These are phyloP conservation scores for Paramecium octaurelia DNA, from an alignment of 73 alveolate genomes.

Conservation along the genomic window DNA sequence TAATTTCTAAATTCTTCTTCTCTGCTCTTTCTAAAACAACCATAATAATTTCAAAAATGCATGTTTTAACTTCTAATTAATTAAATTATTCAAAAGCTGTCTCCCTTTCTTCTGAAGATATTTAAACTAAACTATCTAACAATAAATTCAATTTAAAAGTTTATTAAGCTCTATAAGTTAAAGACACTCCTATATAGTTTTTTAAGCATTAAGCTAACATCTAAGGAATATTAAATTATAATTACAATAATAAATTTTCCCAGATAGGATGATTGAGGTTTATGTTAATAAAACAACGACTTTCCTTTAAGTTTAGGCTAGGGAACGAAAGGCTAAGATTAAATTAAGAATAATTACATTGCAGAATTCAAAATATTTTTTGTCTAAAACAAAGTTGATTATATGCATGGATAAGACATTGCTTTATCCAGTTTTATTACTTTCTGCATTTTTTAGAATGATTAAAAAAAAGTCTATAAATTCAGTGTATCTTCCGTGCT, in stretches of 20 bases:
- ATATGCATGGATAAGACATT: background rate
- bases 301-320: background rate
- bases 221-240: background rate
- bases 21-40: background rate
- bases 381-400: background rate
- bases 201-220: conserved; percentile 20
- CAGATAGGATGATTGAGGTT: background rate
- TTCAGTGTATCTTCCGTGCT: conserved; percentile 43
- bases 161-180: background rate
- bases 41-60: conserved; percentile 19
- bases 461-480: background rate
- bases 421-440: background rate
- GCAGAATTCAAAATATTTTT: background rate
- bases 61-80: background rate
- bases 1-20: background rate
- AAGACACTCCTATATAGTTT: background rate
- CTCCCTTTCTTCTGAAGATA: background rate
- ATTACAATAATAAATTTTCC: conserved; percentile 12
- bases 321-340: background rate
- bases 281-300: background rate
- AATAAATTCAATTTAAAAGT: background rate
- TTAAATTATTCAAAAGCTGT: conserved; percentile 16
- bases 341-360: background rate
- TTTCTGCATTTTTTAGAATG: background rate
- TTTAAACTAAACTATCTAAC: background rate